Conservation (phyloP, 768 basidiomycete genomes). For the Pleurotus ostreatus region DNA sequence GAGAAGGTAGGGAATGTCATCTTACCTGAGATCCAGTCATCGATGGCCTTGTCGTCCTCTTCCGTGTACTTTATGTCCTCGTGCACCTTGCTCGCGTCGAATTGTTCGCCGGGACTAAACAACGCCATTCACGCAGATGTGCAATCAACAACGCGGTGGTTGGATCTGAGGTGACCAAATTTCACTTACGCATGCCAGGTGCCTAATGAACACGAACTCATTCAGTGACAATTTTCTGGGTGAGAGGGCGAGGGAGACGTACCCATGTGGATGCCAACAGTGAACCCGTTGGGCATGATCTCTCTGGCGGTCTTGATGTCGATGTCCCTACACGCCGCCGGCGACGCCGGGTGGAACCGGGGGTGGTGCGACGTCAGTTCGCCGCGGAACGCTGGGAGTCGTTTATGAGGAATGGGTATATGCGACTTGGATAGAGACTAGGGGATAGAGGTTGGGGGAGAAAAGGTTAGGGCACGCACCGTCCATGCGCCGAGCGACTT, state of each 20-base stretch:
- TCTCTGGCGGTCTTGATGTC: constrained; percentile 67
- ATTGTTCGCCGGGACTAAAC: constrained; percentile 44
- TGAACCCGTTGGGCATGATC: constrained; percentile 54
- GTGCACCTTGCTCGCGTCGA: constrained; percentile 52
- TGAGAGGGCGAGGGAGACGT: constrained; percentile 11
- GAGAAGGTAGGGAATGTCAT: not conserved
- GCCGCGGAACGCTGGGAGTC: constrained; percentile 55
- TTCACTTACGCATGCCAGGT: constrained; percentile 47
- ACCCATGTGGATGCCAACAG: constrained; percentile 73
- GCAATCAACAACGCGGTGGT: not conserved
- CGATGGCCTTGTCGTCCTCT: constrained; percentile 71
- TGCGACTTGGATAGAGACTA: no score
- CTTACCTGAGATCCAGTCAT: constrained; percentile 58
- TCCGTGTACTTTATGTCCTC: constrained; percentile 62
- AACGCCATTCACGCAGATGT: not conserved
- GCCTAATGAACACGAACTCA: constrained; percentile 18
- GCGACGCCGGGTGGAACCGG: constrained; percentile 67
- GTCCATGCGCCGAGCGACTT: constrained; percentile 70
- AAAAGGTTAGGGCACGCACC: constrained; percentile 25
- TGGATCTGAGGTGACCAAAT: not conserved
- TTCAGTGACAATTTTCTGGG: not conserved
- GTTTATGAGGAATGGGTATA: not conserved
- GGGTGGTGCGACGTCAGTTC: constrained; percentile 72
- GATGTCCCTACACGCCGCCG: constrained; percentile 56
- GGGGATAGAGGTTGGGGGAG: not conserved